Conservation (phyloP, 2,329 filamentous ascomycete species). For the Colletotrichum aenigma region DNA sequence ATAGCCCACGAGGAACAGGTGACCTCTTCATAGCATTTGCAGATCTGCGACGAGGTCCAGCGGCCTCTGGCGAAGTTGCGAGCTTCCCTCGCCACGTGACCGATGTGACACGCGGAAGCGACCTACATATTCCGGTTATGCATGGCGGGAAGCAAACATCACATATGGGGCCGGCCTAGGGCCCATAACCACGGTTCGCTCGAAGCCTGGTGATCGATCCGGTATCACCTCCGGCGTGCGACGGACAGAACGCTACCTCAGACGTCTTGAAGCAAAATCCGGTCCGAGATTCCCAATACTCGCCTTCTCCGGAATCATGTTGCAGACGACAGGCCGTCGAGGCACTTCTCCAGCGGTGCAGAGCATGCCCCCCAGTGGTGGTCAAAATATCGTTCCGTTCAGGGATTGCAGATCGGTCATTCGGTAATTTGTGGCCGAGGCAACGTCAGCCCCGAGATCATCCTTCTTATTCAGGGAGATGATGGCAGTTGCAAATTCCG, state of each 20-base stretch:
- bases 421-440: neutral
- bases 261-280: neutral
- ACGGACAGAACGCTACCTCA: neutral
- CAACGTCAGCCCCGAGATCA: neutral
- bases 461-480: neutral
- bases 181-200: neutral
- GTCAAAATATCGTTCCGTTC: neutral
- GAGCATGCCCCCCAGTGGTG: neutral
- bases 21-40: neutral
- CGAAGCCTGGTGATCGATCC: neutral
- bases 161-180: slow-evolving; percentile 1
- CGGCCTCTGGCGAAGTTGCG: neutral
- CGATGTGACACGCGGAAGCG: slow-evolving; percentile 9
- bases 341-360: neutral
- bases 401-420: neutral
- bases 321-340: neutral
- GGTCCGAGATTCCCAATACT: neutral
- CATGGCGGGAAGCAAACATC: slow-evolving; percentile 11
- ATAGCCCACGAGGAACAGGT: neutral
- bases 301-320: neutral
- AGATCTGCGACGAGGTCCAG: neutral
- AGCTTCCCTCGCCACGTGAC: slow-evolving; percentile 4
- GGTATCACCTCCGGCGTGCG: neutral
- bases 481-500: neutral
- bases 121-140: slow-evolving; percentile 16